These are phyloP conservation scores for Erodium trifolium DNA, from an alignment of 441 rosid species.

Conservation along the genomic window DNA sequence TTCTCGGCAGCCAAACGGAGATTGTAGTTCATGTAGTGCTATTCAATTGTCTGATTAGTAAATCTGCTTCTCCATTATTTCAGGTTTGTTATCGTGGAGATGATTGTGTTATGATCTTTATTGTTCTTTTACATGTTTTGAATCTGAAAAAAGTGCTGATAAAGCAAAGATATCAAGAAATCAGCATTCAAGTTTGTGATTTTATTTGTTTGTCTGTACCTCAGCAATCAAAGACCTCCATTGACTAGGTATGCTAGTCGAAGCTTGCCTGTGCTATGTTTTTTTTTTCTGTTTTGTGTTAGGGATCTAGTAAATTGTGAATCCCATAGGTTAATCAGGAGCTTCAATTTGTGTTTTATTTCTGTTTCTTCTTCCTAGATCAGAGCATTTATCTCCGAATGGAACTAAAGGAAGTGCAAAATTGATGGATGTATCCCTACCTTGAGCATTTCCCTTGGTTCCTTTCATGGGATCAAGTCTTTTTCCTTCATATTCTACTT, in stretches of 20 bases:
- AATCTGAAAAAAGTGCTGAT: background rate
- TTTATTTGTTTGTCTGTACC: background rate
- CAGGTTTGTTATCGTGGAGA: background rate
- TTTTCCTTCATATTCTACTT: background rate
- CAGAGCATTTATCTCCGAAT: no score
- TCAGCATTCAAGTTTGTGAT: background rate
- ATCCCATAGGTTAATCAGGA: background rate
- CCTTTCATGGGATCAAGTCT: background rate
- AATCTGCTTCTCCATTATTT: conserved; percentile 16
- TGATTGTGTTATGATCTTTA: conserved; percentile 14
- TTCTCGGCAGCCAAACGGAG: conserved; percentile 28
- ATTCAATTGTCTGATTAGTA: conserved; percentile 15
- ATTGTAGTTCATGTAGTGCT: conserved; percentile 15
- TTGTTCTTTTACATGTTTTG: conserved; percentile 6
- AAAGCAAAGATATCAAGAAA: background rate
- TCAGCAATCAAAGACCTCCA: background rate
- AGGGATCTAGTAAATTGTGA: background rate
- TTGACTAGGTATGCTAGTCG: background rate
- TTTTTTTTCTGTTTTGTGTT: background rate
- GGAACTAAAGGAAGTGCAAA: no score
- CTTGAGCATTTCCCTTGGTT: no score
- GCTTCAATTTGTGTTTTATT: background rate
- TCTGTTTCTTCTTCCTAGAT: no score
- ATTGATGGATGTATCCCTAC: no score
- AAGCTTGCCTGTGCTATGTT: background rate